phyloP scores from a whole-genome alignment of 768 basidiomycete genomes.

The Gloeophyllum trabeum region DNA sequence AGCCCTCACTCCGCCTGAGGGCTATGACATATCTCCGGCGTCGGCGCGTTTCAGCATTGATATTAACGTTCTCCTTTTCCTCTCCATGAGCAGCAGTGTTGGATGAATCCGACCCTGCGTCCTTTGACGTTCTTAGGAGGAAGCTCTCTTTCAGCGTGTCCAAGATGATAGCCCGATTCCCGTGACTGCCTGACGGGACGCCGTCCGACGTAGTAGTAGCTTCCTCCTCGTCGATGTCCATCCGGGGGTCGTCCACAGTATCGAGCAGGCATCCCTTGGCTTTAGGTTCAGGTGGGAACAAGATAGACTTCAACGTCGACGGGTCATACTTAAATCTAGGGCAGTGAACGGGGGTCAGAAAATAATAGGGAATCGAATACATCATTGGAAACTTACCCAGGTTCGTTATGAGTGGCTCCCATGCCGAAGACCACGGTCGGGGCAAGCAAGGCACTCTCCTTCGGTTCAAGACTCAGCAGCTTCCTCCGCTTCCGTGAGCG shows the following conservation, averaged over 20 bases:
- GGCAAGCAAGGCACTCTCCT: not conserved
- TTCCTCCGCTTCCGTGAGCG: slow-evolving; percentile 1
- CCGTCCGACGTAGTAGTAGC: not conserved
- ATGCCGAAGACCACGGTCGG: slow-evolving; percentile 2
- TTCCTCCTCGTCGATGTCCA: not conserved
- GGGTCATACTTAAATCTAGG: slow-evolving; percentile 20
- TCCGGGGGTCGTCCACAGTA: not conserved
- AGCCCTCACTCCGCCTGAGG: not conserved
- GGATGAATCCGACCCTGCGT: not conserved
- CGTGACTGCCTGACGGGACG: not conserved
- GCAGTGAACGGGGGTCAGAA: not conserved
- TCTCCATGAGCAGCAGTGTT: too few species aligned
- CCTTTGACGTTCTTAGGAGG: not conserved
- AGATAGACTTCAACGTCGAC: slow-evolving; percentile 12
- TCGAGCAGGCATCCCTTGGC: not conserved
- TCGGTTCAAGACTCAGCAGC: not conserved
- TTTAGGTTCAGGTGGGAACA: slow-evolving; percentile 9
- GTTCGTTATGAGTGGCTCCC: slow-evolving; percentile 1
- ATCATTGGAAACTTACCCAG: slow-evolving; percentile 8
- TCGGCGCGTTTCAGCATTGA: not conserved
- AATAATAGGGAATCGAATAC: not conserved
- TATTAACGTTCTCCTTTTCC: not conserved
- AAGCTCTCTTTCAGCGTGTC: not conserved
- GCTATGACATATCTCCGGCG: not conserved
- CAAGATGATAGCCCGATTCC: too few species aligned